Conservation (phyloP, 129 eudicot species). For the Helichrysum umbraculigerum region DNA sequence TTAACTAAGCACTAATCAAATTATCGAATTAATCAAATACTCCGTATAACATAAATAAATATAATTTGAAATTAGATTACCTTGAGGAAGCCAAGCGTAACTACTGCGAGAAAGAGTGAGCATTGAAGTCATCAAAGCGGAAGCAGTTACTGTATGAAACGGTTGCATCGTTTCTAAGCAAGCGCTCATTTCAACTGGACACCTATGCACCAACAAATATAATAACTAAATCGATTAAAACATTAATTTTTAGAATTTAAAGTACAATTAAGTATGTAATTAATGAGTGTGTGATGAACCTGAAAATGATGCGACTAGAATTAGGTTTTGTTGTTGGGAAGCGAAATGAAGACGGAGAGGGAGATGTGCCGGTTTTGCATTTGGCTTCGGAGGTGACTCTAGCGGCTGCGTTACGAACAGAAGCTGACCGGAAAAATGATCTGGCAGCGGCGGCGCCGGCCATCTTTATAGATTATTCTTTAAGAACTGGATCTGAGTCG, state of each 20-base stretch:
- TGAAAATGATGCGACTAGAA: conserved; percentile 37
- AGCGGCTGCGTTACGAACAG: conserved; percentile 34
- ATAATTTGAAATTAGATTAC: conserved; percentile 19
- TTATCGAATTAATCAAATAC: background rate
- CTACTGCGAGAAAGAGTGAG: conserved; percentile 65
- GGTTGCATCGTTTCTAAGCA: conserved; percentile 85
- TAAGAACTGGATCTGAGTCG: background rate
- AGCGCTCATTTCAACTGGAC: conserved; percentile 77
- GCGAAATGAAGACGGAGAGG: conserved; percentile 34
- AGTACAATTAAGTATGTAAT: background rate
- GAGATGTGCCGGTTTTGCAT: conserved; percentile 16
- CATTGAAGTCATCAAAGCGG: conserved; percentile 95
- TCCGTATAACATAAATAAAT: background rate
- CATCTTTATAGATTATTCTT: conserved; percentile 8
- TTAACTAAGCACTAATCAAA: background rate
- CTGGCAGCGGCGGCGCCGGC: conserved; percentile 27
- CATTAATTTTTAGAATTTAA: conserved; percentile 1
- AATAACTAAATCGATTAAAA: background rate
- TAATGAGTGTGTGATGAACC: conserved; percentile 3
- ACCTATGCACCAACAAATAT: conserved; percentile 25
- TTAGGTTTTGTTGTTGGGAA: conserved; percentile 36
- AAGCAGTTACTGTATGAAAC: conserved; percentile 85
- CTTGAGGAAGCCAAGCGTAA: conserved; percentile 77
- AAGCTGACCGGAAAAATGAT: conserved; percentile 32
- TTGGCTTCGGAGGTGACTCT: conserved; percentile 26